Conservation (phyloP, 164 flowering plant genomes). For the Vitis rotundifolia region DNA sequence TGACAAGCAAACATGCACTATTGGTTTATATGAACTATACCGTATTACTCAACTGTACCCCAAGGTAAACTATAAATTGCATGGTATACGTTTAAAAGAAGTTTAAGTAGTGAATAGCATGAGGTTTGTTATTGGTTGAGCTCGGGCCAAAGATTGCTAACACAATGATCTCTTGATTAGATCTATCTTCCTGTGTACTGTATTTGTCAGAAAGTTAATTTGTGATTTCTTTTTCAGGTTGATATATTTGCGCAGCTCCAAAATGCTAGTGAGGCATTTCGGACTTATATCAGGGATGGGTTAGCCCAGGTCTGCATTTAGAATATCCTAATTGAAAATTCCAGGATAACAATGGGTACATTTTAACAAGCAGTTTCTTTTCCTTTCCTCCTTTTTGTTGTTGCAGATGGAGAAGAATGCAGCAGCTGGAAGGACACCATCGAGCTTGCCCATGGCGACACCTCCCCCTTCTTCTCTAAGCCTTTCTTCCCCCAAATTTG, state of each 20-base stretch:
- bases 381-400: neutral
- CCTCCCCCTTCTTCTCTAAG: conserved; percentile 81
- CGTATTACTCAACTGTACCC: conserved; percentile 95
- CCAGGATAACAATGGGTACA: neutral
- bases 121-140: too few relatives aligned
- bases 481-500: conserved; percentile 74
- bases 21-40: conserved; percentile 88
- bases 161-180: too few relatives aligned
- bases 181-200: neutral
- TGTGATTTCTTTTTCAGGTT: conserved; percentile 49
- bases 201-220: neutral
- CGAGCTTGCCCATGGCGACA: conserved; percentile 85
- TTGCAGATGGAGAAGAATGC: conserved; percentile 94
- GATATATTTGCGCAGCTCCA: conserved; percentile 98
- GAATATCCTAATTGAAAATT: neutral
- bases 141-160: too few relatives aligned
- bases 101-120: too few relatives aligned
- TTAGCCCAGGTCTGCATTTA: conserved; percentile 71
- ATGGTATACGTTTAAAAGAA: neutral
- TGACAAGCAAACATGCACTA: conserved; percentile 94
- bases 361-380: neutral
- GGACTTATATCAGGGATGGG: conserved; percentile 98
- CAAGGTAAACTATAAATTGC: conserved; percentile 45
- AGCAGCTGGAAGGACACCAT: conserved; percentile 94
- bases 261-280: conserved; percentile 99